Conservation (phyloP, 257 asterid species). For the Anisodus acutangulus region DNA sequence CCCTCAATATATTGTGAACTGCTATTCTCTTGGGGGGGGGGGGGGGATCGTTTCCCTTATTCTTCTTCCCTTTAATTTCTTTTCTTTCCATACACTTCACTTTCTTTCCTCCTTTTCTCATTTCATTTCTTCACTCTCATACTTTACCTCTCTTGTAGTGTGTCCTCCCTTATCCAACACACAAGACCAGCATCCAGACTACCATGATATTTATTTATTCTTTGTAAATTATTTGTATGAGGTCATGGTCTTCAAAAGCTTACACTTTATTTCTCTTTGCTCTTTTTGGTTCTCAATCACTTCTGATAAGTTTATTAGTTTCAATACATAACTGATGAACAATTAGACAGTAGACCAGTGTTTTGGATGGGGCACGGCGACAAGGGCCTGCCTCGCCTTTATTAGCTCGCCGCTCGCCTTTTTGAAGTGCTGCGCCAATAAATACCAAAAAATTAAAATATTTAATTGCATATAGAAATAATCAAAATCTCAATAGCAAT, state of each 20-base stretch:
- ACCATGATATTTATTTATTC: neutral
- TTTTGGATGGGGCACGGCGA: no score
- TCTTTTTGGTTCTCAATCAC: conserved; percentile 23
- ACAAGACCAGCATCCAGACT: neutral
- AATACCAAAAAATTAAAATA: no score
- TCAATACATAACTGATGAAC: neutral
- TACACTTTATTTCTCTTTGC: neutral
- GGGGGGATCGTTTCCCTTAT: neutral
- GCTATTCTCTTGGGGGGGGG: no score
- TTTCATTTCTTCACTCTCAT: neutral
- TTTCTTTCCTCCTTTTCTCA: neutral
- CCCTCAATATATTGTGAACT: no score
- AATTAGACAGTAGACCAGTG: neutral
- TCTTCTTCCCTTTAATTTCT: neutral
- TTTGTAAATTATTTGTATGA: neutral
- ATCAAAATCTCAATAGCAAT: no score
- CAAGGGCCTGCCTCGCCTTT: no score
- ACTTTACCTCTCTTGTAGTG: neutral
- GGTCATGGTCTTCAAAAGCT: conserved; percentile 12
- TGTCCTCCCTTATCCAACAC: conserved; percentile 17
- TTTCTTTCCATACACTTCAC: conserved; percentile 1
- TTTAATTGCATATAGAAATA: no score
- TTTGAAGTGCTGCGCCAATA: no score
- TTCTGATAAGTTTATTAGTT: neutral
- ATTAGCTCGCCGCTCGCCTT: no score